Evolutionary conservation across 805 yeast genomes (phyloP).

Genomic region (Candida sonorensis): DNA sequence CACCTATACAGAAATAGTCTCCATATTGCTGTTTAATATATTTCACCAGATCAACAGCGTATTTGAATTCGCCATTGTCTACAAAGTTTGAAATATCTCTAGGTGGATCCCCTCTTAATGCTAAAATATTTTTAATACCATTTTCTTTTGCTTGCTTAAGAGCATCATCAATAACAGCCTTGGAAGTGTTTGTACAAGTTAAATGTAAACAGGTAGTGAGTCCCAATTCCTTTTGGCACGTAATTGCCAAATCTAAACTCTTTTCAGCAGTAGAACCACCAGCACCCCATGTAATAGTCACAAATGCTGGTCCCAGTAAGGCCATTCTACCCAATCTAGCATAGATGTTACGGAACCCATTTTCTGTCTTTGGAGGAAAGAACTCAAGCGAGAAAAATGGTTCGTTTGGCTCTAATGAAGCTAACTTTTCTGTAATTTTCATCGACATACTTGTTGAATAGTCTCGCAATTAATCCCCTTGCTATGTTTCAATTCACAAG

Average conservation of each 20-base stretch:
- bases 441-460: conserved; percentile 18
- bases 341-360: conserved; percentile 75
- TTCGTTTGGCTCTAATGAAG: conserved; percentile 34
- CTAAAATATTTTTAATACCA: conserved; percentile 87
- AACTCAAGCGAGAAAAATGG: conserved; percentile 84
- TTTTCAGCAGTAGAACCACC: conserved; percentile 91
- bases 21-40: conserved; percentile 70
- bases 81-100: conserved; percentile 50
- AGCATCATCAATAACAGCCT: conserved; percentile 70
- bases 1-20: conserved; percentile 87
- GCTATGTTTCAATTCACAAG: too few relatives aligned
- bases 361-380: conserved; percentile 93
- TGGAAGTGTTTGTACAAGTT: conserved; percentile 92
- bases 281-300: conserved; percentile 98
- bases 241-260: conserved; percentile 74
- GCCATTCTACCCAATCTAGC: conserved; percentile 88
- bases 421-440: conserved; percentile 47
- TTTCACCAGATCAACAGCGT: conserved; percentile 81
- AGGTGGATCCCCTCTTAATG: conserved; percentile 95
- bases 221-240: conserved; percentile 67
- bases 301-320: conserved; percentile 79
- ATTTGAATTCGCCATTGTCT: conserved; percentile 48
- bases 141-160: conserved; percentile 57
- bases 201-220: conserved; percentile 91
- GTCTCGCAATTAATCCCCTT: too few relatives aligned